Conservation (phyloP, 2,329 filamentous ascomycete genomes). For the Monilinia fructicola region DNA sequence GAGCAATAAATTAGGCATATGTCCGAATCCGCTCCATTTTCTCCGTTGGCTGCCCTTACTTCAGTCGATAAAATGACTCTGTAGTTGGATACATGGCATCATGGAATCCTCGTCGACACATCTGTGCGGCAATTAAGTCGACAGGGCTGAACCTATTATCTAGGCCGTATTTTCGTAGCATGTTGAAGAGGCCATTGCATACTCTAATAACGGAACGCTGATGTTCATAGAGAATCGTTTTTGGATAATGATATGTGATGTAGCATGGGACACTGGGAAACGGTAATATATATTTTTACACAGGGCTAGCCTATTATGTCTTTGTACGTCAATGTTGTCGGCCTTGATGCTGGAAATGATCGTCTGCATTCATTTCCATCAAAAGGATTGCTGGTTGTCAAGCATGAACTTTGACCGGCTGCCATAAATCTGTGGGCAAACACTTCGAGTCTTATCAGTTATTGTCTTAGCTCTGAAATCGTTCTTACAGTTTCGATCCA, state of each 20-base stretch:
- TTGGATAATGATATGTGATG: constrained; percentile 74
- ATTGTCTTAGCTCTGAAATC: too few relatives aligned
- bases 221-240: constrained; percentile 75
- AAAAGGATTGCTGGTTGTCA: too few relatives aligned
- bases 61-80: constrained; percentile 63
- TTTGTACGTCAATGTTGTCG: too few relatives aligned
- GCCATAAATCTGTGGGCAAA: too few relatives aligned
- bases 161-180: constrained; percentile 74
- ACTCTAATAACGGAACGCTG: constrained; percentile 74
- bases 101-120: constrained; percentile 80
- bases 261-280: constrained; percentile 68
- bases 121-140: constrained; percentile 71
- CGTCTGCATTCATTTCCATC: too few relatives aligned
- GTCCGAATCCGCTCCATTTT: constrained; percentile 52
- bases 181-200: constrained; percentile 79
- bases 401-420: too few relatives aligned
- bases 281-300: too few relatives aligned
- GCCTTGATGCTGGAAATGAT: too few relatives aligned
- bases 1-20: constrained; percentile 53
- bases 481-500: too few relatives aligned
- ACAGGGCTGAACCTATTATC: constrained; percentile 79
- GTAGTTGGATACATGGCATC: constrained; percentile 64
- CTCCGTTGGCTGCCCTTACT: background rate
- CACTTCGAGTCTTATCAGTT: too few relatives aligned
- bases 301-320: too few relatives aligned